Base-by-base conservation (phyloP, 2,329 filamentous ascomycete species). In the Ophiostoma populinum region DNA sequence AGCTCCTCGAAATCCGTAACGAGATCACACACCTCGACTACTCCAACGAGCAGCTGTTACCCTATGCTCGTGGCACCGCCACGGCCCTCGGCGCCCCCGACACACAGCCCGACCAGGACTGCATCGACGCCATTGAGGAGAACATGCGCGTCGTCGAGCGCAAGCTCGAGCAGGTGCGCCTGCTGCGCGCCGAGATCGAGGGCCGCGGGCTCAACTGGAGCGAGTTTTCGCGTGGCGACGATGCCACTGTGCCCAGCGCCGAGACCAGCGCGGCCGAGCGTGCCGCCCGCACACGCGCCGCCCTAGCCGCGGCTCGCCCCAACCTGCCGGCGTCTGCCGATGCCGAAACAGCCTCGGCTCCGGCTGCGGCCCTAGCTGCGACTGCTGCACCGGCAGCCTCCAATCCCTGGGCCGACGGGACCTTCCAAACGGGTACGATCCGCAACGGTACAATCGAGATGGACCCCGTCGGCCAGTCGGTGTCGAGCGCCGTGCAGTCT, bases 1-100 rank as follows among this genome's bases (percentile, higher is more conserved):
- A 85, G 55, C 69, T 77, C 40, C 68, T 78, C 49, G 80, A 86
- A 53, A 64, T 86, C 42, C 71, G 70, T 51, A 85, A 83, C 64
- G 71, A 65, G 46, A 75, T 85, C 49, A 64, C 67, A 17, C 78
- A 86, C 54, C 71, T 86, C 18, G 67, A 75, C 47, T 73, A 74
- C 52, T 80, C 74, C 43, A 86, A 85, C 57, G 65, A 67, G 43
- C 71, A 85, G 52, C 72, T 85, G 39, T 61, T 65, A 37, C 76
- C 77, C 22, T 83, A 70, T 46, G 75, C 76, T 37, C 63, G 72
- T 11, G 65, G 63, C 19, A 48, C 50, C 16, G 52, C 51, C 3
- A 47, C 55, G 0, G 48, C 56, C 1, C 37, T 53, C 10, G 50
- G 45, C 33, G 39, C 43, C n/a, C 13, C 42, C 25, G 36, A 40